Base-by-base conservation (phyloP, 2,329 filamentous ascomycete genomes). In the Hypoxylon sp. region DNA sequence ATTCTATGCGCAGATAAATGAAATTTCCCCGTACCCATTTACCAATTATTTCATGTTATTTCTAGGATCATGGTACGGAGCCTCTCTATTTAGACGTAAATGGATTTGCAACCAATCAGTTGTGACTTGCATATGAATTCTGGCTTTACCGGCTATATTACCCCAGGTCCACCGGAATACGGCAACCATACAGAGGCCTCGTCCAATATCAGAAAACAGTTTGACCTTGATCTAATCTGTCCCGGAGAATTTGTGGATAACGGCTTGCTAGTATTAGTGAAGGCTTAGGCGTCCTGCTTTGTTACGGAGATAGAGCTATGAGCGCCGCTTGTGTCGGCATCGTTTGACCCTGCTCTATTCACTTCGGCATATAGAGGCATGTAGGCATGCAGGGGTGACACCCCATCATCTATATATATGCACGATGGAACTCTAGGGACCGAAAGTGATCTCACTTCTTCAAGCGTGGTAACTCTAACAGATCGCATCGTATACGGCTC, bases 141-240 rank as follows among this genome's bases (percentile, higher is more conserved):
- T 67, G 61, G 61, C 69, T 71, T 66, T 71, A 63, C 69, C 66
- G 69, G 69, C 69, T 71, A 69, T 69, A 71, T 69, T 69, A 66
- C 69, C 69, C 66, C 66, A 71, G 63, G 56, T 64, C 64, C 64
- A 69, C 69, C 69, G 66, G 66, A 25, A 33, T 35, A 20, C 51
- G 25, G 33, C 59, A 37, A 42, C 61, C 65, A 68, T 49, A 54
- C 56, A 61, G 61, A 54, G 44, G 30, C 46, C 51, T 66, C 31
- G 35, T 56, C 46, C 56, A 64, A 66, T 69, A 69, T 68, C 51
- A 33, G 27, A 30, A 61, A 30, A 55, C 60, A 50, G 30, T 51
- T 37, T 7, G 20, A 40, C 37, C n/a, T 64, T 54, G 49, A 55
- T 62, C 57, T 60, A 69, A 65, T 48, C 22, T 51, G 42, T 50